These are phyloP conservation scores for Cystobasidium ongulense DNA, from an alignment of 768 basidiomycete species.

Conservation along the genomic window DNA sequence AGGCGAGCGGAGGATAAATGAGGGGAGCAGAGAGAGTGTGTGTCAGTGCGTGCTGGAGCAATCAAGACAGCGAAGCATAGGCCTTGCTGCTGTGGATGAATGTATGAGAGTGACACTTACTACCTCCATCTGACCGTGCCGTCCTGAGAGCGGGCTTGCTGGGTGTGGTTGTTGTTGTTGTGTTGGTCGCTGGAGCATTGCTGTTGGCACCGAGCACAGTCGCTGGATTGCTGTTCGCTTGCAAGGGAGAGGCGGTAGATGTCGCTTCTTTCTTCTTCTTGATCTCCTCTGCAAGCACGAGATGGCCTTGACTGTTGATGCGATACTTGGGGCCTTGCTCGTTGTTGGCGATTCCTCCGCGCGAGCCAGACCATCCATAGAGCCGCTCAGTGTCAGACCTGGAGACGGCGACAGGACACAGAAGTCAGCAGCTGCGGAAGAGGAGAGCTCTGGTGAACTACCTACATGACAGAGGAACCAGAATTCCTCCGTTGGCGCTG, in stretches of 20 bases:
- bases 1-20: not conserved
- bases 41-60: not conserved
- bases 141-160: not conserved
- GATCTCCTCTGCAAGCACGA: constrained; percentile 19
- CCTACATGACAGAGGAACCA: constrained; percentile 15
- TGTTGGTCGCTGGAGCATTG: not conserved
- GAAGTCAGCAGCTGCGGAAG: not conserved
- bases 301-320: constrained; percentile 16
- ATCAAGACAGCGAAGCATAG: not conserved
- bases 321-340: constrained; percentile 6
- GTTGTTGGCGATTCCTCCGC: constrained; percentile 25
- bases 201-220: not conserved
- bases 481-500: constrained; percentile 7
- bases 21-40: not conserved
- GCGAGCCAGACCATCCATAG: constrained; percentile 24
- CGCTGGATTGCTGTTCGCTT: not conserved
- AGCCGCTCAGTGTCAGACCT: constrained; percentile 26
- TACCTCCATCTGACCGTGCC: not conserved
- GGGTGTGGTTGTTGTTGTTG: not conserved
- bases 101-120: not conserved
- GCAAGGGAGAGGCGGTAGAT: not conserved
- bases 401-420: not conserved
- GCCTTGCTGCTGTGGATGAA: too few relatives aligned
- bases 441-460: not conserved
- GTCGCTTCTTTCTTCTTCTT: not conserved